Conservation (phyloP, 2,329 filamentous ascomycete species). For the Aspergillus carbonarius region DNA sequence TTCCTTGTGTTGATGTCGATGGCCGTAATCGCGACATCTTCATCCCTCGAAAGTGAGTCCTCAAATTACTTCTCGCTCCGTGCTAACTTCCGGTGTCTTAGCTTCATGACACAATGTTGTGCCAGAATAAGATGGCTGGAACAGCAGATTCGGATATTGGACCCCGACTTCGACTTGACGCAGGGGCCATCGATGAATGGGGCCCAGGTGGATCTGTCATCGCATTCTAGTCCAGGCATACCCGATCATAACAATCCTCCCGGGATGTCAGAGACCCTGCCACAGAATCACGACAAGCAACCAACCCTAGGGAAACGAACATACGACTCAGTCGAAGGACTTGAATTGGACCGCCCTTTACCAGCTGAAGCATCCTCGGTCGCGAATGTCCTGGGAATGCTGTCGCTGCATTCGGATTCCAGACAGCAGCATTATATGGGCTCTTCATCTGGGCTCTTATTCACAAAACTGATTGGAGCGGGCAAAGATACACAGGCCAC, state of each 20-base stretch:
- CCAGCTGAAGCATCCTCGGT: slow-evolving; percentile 31
- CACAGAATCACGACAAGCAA: not conserved
- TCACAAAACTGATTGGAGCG: slow-evolving; percentile 29
- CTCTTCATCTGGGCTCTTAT: slow-evolving; percentile 39
- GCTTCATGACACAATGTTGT: slow-evolving; percentile 25
- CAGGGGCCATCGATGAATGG: slow-evolving; percentile 28
- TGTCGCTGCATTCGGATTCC: slow-evolving; percentile 41
- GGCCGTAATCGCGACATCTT: slow-evolving; percentile 35
- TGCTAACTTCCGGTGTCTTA: not conserved
- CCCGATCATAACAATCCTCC: not conserved
- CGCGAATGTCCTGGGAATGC: slow-evolving; percentile 37
- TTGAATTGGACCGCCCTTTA: slow-evolving; percentile 16
- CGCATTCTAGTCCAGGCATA: not conserved
- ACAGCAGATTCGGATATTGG: slow-evolving; percentile 25
- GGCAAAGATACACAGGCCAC: slow-evolving; percentile 1
- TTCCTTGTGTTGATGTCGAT: slow-evolving; percentile 41
- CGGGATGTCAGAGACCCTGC: not conserved
- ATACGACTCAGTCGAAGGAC: slow-evolving; percentile 17
- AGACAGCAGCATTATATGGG: slow-evolving; percentile 41
- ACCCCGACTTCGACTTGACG: slow-evolving; percentile 32
- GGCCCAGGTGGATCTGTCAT: slow-evolving; percentile 6
- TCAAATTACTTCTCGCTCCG: not conserved
- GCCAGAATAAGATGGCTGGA: slow-evolving; percentile 39
- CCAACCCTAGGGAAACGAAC: slow-evolving; percentile 11
- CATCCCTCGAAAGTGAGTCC: slow-evolving; percentile 37